phyloP scores from a whole-genome alignment of 169 alveolate genomes.

The Plasmodium reichenowi region DNA sequence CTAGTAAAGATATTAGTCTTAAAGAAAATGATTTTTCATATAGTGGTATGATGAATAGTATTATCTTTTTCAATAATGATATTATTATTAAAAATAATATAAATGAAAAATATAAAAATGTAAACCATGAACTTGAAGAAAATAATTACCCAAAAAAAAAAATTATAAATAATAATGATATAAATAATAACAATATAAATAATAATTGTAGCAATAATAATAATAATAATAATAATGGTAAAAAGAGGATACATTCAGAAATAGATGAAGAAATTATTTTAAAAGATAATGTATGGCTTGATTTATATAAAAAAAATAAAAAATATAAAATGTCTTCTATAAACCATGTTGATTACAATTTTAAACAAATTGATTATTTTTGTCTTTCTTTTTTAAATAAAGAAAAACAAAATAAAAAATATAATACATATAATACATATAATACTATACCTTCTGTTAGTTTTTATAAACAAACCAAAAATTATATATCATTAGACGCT shows the following conservation, averaged over 20 bases:
- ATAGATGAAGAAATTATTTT: conserved; percentile 49
- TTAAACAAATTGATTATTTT: conserved; percentile 17
- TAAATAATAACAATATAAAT: neutral
- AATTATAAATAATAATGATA: neutral
- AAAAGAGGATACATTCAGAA: conserved; percentile 30
- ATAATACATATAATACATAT: conserved; percentile 17
- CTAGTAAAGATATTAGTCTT: conserved; percentile 17
- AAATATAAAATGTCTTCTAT: neutral
- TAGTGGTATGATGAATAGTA: conserved; percentile 17
- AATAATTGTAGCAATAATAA: neutral
- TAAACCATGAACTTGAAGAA: neutral
- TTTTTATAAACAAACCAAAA: conserved; percentile 45
- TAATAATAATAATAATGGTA: conserved; percentile 11
- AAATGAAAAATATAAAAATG: conserved; percentile 7
- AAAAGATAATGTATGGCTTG: conserved; percentile 28
- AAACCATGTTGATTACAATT: conserved; percentile 24
- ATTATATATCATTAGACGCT: conserved; percentile 33
- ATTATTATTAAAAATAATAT: conserved; percentile 13
- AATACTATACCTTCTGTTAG: conserved; percentile 22
- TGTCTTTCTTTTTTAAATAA: conserved; percentile 25
- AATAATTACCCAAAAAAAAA: no score
- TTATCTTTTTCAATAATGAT: conserved; percentile 2
- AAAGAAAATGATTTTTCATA: conserved; percentile 30
- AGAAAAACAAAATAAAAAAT: conserved; percentile 8
- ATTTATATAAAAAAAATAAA: conserved; percentile 22